These are phyloP conservation scores for Beauveria sp. DNA, from an alignment of 2,329 filamentous ascomycete genomes.

Conservation along the genomic window DNA sequence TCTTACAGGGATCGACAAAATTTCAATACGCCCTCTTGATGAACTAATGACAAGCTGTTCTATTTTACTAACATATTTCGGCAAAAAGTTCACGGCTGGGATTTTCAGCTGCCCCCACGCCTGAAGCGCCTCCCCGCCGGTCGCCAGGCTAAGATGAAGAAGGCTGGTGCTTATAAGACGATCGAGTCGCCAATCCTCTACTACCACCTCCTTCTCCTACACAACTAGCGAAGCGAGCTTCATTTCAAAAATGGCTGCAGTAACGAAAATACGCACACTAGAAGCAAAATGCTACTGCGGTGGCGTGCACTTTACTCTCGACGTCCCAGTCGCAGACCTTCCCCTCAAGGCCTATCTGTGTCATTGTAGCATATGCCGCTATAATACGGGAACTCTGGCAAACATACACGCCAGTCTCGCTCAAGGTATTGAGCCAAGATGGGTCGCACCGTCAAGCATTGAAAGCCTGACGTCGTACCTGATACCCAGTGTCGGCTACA, in stretches of 20 bases:
- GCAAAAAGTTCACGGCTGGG: not conserved
- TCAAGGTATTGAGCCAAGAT: slow-evolving; percentile 26
- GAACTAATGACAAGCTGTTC: not conserved
- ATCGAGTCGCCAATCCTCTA: not conserved
- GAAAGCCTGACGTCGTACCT: slow-evolving; percentile 30
- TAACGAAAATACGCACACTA: slow-evolving; percentile 17
- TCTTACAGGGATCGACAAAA: not conserved
- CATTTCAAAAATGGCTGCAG: not conserved
- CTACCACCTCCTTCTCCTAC: not conserved
- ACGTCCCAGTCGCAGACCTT: slow-evolving; percentile 28
- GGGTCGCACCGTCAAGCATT: slow-evolving; percentile 31
- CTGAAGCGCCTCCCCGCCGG: not conserved
- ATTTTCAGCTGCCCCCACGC: slow-evolving; percentile 6
- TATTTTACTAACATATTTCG: not conserved
- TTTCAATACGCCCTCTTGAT: not conserved
- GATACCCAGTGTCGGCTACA: slow-evolving; percentile 21
- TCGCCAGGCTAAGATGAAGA: not conserved
- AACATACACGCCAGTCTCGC: slow-evolving; percentile 34
- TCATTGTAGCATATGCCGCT: slow-evolving; percentile 38
- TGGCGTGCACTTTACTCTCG: slow-evolving; percentile 34
- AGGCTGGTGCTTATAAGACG: not conserved
- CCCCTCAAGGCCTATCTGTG: slow-evolving; percentile 37
- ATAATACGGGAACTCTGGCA: slow-evolving; percentile 32
- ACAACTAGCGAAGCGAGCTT: not conserved
- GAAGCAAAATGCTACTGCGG: slow-evolving; percentile 39